Evolutionary conservation across 2,329 filamentous ascomycete species (phyloP).

Genomic region (Berkeleyomyces basicola): DNA sequence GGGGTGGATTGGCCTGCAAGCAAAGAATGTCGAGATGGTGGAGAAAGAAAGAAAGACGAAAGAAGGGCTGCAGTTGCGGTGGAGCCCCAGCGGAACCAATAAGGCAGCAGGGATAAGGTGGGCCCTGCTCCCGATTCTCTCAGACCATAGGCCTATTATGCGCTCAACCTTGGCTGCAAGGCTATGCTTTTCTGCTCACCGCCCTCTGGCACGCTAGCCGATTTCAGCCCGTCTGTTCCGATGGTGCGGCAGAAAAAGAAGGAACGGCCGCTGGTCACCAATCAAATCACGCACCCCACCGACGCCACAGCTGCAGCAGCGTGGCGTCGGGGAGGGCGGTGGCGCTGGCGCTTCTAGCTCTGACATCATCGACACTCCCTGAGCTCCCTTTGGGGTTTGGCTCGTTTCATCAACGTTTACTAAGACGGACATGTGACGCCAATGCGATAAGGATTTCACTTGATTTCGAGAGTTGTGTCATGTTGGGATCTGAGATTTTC

Average conservation of each 20-base stretch:
- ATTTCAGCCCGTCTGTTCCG: background rate
- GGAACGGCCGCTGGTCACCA: background rate
- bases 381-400: background rate
- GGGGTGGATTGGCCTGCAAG: background rate
- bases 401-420: background rate
- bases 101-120: background rate
- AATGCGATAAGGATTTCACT: background rate
- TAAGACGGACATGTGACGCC: background rate
- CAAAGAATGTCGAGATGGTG: slow-evolving; percentile 13
- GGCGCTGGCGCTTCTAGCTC: slow-evolving; percentile 42
- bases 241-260: background rate
- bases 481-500: background rate
- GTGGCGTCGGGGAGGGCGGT: slow-evolving; percentile 25
- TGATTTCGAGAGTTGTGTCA: background rate
- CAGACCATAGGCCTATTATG: background rate
- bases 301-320: background rate
- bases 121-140: background rate
- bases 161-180: background rate
- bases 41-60: slow-evolving; percentile 9
- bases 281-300: background rate
- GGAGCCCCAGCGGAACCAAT: background rate
- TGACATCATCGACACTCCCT: background rate
- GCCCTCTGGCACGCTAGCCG: background rate
- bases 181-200: background rate
- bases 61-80: background rate